Conservation (phyloP, 106 monocot genomes). For the Ottelia alismoides region DNA sequence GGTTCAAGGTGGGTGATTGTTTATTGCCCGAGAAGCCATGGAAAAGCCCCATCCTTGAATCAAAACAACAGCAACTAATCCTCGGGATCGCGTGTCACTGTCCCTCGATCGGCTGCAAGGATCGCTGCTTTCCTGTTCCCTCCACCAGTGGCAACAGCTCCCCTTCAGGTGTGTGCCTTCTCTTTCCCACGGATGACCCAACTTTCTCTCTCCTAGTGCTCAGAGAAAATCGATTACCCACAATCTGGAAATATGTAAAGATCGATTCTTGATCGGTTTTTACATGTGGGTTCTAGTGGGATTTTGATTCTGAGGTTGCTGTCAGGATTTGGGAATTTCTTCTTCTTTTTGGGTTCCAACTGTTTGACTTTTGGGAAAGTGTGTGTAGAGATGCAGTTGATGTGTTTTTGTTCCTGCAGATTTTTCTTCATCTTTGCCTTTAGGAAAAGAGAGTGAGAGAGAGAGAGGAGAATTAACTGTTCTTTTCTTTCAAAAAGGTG, state of each 20-base stretch:
- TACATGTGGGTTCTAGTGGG: too few species aligned
- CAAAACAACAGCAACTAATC: too few species aligned
- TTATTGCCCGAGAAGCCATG: neutral
- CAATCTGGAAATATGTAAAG: neutral
- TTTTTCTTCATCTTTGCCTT: too few species aligned
- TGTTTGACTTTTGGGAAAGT: neutral
- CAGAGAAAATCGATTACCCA: too few species aligned
- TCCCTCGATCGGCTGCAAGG: constrained; percentile 32
- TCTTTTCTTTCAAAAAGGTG: too few species aligned
- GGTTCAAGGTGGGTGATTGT: neutral
- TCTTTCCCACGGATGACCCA: constrained; percentile 12
- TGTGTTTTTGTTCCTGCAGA: neutral
- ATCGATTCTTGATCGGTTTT: neutral
- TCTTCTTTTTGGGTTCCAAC: neutral
- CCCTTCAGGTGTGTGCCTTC: constrained; percentile 12
- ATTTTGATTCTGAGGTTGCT: neutral
- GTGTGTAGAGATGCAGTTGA: neutral
- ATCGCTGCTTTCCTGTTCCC: constrained; percentile 45
- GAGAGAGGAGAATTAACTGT: too few species aligned
- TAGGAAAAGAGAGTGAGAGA: too few species aligned
- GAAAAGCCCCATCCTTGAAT: constrained; percentile 20
- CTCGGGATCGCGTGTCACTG: constrained; percentile 59
- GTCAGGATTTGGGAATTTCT: neutral
- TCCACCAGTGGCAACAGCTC: constrained; percentile 31
- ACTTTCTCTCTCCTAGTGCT: constrained; percentile 2